These are phyloP conservation scores for Dictyophora rubrovolvata DNA, from an alignment of 768 basidiomycete species.

Conservation along the genomic window DNA sequence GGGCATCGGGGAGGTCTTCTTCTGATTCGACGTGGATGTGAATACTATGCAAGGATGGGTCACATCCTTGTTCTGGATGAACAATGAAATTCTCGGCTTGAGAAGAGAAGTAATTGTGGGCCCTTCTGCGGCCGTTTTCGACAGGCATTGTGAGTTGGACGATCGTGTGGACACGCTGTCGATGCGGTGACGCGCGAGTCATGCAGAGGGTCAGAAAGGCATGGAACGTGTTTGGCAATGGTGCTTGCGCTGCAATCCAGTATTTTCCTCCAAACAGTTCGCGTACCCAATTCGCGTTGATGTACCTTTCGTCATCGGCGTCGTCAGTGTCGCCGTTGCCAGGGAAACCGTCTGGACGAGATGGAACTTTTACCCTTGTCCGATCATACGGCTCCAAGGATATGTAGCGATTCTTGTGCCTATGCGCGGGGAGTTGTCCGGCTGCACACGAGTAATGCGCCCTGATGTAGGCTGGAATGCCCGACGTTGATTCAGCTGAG, in stretches of 20 bases:
- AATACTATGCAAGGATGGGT: constrained; percentile 29
- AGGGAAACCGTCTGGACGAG: constrained; percentile 14
- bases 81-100: constrained; percentile 26
- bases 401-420: constrained; percentile 52
- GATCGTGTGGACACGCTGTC: constrained; percentile 47
- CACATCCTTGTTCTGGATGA: constrained; percentile 33
- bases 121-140: constrained; percentile 66
- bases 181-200: constrained; percentile 31
- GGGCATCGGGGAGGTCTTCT: constrained; percentile 40
- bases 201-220: constrained; percentile 65
- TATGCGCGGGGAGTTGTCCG: constrained; percentile 37
- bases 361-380: constrained; percentile 53
- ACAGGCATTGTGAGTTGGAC: constrained; percentile 70
- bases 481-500: constrained; percentile 10
- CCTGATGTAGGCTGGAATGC: constrained; percentile 14
- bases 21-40: constrained; percentile 47
- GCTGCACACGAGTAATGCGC: constrained; percentile 47
- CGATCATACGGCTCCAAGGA: constrained; percentile 77
- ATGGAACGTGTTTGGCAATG: constrained; percentile 57
- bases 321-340: constrained; percentile 10
- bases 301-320: constrained; percentile 37
- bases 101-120: constrained; percentile 66
- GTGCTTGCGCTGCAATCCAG: constrained; percentile 86
- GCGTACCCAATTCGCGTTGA: constrained; percentile 82
- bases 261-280: constrained; percentile 62